Conservation (phyloP, 129 eudicot species). For the Pulicaria dysenterica region DNA sequence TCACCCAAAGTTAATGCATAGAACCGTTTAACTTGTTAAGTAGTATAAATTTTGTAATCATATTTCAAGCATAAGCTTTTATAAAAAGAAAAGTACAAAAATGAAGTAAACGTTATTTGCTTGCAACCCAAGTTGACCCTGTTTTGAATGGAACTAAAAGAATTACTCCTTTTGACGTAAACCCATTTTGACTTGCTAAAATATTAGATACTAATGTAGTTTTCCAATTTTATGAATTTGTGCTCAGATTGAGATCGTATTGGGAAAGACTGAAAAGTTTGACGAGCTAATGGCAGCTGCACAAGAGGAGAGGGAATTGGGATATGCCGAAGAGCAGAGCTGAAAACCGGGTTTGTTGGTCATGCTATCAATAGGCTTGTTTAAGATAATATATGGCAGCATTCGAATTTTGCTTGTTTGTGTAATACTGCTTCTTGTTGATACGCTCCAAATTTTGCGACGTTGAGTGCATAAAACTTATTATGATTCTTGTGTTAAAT, state of each 20-base stretch:
- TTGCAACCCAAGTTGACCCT: too few relatives aligned
- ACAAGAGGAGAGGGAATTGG: constrained; percentile 46
- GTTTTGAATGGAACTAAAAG: background rate
- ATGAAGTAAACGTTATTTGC: too few relatives aligned
- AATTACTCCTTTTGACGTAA: background rate
- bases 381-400: background rate
- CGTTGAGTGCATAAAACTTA: too few relatives aligned
- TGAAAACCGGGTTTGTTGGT: constrained; percentile 1
- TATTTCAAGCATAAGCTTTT: too few relatives aligned
- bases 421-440: background rate
- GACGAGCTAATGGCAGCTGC: constrained; percentile 59
- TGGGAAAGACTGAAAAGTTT: constrained; percentile 59
- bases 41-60: background rate
- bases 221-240: background rate
- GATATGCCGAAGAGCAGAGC: constrained; percentile 44
- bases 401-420: background rate
- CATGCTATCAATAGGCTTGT: background rate
- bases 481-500: too few relatives aligned
- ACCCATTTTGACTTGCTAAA: background rate
- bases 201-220: background rate
- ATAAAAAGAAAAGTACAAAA: too few relatives aligned
- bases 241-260: constrained; percentile 49
- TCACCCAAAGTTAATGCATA: background rate
- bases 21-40: background rate
- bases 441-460: background rate